Conservation (phyloP, 495 filamentous ascomycete species). For the Friedmanniomyces endolithicus region DNA sequence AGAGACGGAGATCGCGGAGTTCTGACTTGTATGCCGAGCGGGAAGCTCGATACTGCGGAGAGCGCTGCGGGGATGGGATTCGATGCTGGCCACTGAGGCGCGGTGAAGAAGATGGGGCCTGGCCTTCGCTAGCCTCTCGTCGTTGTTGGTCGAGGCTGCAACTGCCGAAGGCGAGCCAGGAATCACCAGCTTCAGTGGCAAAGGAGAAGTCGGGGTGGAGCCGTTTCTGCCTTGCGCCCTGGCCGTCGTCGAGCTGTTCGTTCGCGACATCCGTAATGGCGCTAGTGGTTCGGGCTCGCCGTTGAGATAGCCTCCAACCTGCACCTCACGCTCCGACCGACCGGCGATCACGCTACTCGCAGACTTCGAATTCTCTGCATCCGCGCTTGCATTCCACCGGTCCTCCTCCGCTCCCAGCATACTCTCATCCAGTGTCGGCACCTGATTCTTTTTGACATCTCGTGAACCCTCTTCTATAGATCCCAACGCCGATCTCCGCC, state of each 20-base stretch:
- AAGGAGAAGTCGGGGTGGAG: slow-evolving; percentile 1
- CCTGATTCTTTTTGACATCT: not conserved
- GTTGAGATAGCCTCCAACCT: not conserved
- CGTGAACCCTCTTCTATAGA: not conserved
- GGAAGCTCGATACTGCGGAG: slow-evolving; percentile 12
- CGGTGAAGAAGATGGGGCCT: slow-evolving; percentile 9
- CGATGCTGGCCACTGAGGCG: slow-evolving; percentile 24
- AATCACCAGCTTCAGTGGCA: slow-evolving; percentile 2
- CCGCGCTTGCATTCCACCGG: not conserved
- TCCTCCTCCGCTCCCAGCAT: slow-evolving; percentile 1
- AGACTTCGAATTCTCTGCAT: not conserved
- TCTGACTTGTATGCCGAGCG: not conserved
- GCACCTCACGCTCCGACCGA: too few species aligned
- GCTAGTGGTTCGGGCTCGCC: not conserved
- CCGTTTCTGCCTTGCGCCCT: not conserved
- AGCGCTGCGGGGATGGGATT: slow-evolving; percentile 15
- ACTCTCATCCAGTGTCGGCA: slow-evolving; percentile 1
- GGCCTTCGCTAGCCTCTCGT: not conserved
- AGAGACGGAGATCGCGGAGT: too few species aligned
- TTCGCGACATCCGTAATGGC: not conserved
- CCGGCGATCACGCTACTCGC: too few species aligned
- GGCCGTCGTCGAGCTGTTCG: not conserved
- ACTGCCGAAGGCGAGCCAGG: not conserved
- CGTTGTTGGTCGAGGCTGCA: not conserved
- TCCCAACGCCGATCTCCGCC: not conserved